Evolutionary conservation across 148 eudicot genomes (phyloP).

Genomic region (Rhododendron vialii): DNA sequence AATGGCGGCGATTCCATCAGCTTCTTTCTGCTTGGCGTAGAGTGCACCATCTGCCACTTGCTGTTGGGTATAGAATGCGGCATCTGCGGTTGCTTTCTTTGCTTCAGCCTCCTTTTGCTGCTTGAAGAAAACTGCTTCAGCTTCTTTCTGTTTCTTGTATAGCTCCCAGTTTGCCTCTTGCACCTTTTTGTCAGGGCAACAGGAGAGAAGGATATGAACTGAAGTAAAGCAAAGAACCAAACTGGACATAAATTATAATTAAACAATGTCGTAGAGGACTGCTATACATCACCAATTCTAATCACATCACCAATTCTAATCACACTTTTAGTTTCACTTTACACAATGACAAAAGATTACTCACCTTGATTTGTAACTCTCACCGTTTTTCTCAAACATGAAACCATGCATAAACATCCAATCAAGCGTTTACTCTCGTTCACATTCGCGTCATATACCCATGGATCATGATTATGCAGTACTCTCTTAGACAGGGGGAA

Average conservation of each 20-base stretch:
- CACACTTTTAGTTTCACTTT: not conserved
- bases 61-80: conserved; percentile 23
- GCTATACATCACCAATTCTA: not conserved
- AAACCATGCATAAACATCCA: too few relatives aligned
- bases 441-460: too few relatives aligned
- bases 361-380: too few relatives aligned
- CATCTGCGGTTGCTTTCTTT: conserved; percentile 26
- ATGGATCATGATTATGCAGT: too few relatives aligned
- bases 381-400: too few relatives aligned
- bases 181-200: conserved; percentile 18
- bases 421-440: too few relatives aligned
- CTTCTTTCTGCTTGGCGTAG: conserved; percentile 24
- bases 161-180: conserved; percentile 34
- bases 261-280: not conserved
- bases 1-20: conserved; percentile 24
- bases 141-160: conserved; percentile 29
- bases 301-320: not conserved
- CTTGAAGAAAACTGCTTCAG: conserved; percentile 25
- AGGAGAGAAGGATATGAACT: not conserved
- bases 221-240: not conserved
- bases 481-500: too few relatives aligned
- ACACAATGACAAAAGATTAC: too few relatives aligned
- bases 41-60: conserved; percentile 25
- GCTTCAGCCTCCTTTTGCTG: conserved; percentile 23
- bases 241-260: not conserved